Conservation (phyloP, 148 eudicot species). For the Rhododendron henanense region DNA sequence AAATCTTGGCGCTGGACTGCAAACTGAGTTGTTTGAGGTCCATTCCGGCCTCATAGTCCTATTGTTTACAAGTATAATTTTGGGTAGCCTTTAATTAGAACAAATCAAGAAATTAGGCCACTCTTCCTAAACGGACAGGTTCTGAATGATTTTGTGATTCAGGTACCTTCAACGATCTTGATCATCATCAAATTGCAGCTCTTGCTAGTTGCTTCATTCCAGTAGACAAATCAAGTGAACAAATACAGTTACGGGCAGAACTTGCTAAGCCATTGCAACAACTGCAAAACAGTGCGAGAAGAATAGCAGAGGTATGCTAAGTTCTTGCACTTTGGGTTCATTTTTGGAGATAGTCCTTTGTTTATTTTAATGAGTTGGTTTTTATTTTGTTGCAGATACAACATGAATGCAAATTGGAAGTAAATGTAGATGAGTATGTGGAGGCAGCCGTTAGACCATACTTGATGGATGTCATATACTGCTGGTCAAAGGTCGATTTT, state of each 20-base stretch:
- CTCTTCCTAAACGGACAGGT: neutral
- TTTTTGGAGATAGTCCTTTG: too few species aligned
- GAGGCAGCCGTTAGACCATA: constrained; percentile 83
- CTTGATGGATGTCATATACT: constrained; percentile 98
- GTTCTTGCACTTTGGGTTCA: neutral
- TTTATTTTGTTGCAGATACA: constrained; percentile 61
- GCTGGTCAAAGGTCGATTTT: constrained; percentile 86
- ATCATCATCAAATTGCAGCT: constrained; percentile 96
- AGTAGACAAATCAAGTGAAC: constrained; percentile 77
- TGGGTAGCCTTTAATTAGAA: neutral
- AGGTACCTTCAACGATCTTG: constrained; percentile 98
- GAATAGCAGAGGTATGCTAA: constrained; percentile 78
- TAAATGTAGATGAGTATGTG: constrained; percentile 90
- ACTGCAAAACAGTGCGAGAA: constrained; percentile 93
- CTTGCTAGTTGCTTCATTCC: constrained; percentile 96
- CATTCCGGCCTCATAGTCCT: neutral
- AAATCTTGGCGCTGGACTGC: neutral
- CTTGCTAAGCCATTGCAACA: constrained; percentile 91
- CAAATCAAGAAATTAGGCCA: neutral
- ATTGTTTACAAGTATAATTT: neutral
- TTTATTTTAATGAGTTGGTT: neutral
- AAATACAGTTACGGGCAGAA: constrained; percentile 81
- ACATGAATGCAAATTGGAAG: constrained; percentile 87
- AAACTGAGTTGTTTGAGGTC: neutral
- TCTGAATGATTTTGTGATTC: constrained; percentile 11